These are phyloP conservation scores for Triticum timopheevii DNA, from an alignment of 176 grass and related monocot species.

Conservation along the genomic window DNA sequence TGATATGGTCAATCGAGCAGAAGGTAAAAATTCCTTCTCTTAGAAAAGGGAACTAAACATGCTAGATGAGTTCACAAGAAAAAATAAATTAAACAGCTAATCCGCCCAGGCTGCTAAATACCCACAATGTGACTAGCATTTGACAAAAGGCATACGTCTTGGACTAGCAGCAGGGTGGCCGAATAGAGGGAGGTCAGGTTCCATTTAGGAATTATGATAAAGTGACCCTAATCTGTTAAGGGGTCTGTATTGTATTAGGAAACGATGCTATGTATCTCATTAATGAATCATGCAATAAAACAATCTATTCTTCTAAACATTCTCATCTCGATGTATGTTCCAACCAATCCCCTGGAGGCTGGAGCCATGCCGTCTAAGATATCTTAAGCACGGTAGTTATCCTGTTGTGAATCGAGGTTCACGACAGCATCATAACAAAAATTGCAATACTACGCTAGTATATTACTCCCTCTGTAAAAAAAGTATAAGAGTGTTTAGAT, in stretches of 20 bases:
- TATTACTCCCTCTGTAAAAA: no score
- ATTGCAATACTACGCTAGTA: not conserved
- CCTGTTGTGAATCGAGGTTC: not conserved
- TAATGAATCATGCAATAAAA: not conserved
- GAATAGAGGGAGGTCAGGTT: not conserved
- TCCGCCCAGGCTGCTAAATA: not conserved
- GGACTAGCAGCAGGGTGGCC: not conserved
- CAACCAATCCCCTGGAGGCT: not conserved
- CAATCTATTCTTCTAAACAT: not conserved
- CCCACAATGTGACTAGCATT: not conserved
- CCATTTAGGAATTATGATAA: not conserved
- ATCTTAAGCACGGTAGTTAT: not conserved
- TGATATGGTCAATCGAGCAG: not conserved
- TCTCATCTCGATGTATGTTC: not conserved
- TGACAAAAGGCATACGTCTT: not conserved
- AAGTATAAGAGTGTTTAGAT: no score
- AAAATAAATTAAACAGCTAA: not conserved
- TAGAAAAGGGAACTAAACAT: not conserved
- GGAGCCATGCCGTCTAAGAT: not conserved
- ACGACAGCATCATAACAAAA: not conserved
- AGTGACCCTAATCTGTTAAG: not conserved
- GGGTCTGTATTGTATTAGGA: not conserved
- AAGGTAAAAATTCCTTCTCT: not conserved
- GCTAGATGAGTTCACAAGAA: not conserved
- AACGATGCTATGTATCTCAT: not conserved